A percentile compares a stretch with the other conserved stretches of the same genome.
Evolutionary conservation across 1,284 basidiomycete genomes (phyloP).

Genomic region (Phenoliferia sp.): DNA sequence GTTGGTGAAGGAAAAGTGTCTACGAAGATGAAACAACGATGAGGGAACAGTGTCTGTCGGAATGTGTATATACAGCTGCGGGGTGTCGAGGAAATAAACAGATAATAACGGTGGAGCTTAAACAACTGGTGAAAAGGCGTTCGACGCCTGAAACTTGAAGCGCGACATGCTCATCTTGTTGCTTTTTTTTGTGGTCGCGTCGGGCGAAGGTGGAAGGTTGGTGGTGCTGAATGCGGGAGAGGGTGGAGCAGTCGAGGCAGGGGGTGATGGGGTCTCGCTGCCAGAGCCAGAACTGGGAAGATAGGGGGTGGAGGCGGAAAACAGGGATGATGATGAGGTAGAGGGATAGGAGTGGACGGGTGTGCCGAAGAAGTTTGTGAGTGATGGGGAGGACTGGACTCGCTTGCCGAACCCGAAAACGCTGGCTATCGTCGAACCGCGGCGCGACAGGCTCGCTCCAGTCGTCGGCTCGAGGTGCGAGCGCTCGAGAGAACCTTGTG

Average conservation of each 20-base stretch:
- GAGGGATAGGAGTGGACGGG: background rate
- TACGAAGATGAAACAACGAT: too few species aligned
- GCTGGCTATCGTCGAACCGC: conserved; percentile 5
- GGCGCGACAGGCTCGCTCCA: conserved; percentile 3
- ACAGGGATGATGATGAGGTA: background rate
- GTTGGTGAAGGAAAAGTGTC: too few species aligned
- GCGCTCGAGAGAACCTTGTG: conserved; percentile 8
- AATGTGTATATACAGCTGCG: too few species aligned
- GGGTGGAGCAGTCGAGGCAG: background rate
- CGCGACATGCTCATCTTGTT: too few species aligned
- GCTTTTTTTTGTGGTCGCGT: too few species aligned
- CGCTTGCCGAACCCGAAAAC: conserved; percentile 11
- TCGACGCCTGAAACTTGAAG: too few species aligned
- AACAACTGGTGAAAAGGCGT: too few species aligned
- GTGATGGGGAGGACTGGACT: conserved; percentile 6
- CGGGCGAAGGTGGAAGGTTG: too few species aligned
- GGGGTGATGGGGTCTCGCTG: background rate
- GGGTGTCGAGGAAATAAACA: too few species aligned
- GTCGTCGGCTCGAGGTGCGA: background rate
- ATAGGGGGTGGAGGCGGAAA: background rate
- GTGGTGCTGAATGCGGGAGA: background rate
- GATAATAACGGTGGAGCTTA: too few species aligned
- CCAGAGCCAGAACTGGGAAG: background rate
- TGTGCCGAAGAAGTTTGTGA: conserved; percentile 13
- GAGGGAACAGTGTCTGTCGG: too few species aligned